phyloP scores from a whole-genome alignment of 768 basidiomycete genomes.

The Phaffia australis region DNA sequence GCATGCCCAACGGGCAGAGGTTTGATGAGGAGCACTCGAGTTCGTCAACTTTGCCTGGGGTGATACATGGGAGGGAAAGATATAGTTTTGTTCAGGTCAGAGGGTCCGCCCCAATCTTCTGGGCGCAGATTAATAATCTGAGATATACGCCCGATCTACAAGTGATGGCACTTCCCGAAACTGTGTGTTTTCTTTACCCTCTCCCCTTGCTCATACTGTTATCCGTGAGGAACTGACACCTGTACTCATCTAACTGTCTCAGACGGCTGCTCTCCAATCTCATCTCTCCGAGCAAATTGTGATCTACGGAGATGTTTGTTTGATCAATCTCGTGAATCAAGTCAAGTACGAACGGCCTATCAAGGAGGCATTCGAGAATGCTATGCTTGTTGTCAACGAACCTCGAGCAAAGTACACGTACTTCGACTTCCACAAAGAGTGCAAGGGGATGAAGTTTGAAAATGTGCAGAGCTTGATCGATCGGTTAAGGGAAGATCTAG shows the following conservation, averaged over 20 bases:
- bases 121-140: constrained; percentile 91
- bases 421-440: constrained; percentile 96
- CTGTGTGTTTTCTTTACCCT: constrained; percentile 48
- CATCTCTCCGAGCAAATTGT: constrained; percentile 66
- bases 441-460: constrained; percentile 89
- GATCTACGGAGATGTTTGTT: constrained; percentile 62
- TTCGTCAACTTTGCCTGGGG: constrained; percentile 8
- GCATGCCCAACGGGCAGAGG: constrained; percentile 24
- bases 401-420: constrained; percentile 74
- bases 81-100: constrained; percentile 86
- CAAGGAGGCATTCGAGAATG: constrained; percentile 86
- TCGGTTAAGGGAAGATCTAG: constrained; percentile 45
- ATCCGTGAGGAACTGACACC: background rate
- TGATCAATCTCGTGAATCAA: constrained; percentile 89
- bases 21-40: constrained; percentile 25
- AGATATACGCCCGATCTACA: constrained; percentile 93
- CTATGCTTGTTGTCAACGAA: constrained; percentile 55
- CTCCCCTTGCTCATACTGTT: background rate
- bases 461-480: constrained; percentile 74
- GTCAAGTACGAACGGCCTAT: constrained; percentile 85
- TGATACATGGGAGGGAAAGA: constrained; percentile 35
- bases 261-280: constrained; percentile 59
- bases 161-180: constrained; percentile 82
- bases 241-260: background rate
- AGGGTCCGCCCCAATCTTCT: constrained; percentile 87